Base-by-base conservation (phyloP, 371 early-diverging fungal species). In the Nematocida sp. region DNA sequence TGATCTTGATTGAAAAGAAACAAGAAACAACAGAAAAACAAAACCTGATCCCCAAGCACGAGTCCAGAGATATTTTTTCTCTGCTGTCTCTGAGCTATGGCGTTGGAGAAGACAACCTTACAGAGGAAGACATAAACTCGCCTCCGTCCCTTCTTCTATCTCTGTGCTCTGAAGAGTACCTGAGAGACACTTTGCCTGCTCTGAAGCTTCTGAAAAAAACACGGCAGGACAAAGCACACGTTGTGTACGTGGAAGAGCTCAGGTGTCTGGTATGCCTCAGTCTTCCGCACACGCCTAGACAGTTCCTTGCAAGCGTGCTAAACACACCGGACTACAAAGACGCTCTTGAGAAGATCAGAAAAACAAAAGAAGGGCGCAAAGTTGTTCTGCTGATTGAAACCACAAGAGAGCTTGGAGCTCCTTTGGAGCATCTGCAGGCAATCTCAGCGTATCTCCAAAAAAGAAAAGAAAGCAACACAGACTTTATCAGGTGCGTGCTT, bases 311-410 rank as follows among this genome's bases (percentile, higher is more conserved):
- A 27, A 38, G 56, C 19, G 36, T 70, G n/a, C 27, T 17, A 34
- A 27, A 27, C 25, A 31, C 21, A 17, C 23, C 29, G 3, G 36
- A 70, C 49, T 70, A 27, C 46, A 58, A 0, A 19, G 74, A 43
- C 13, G 48, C 34, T 25, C 19, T 36, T 1, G 49, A 46, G 31
- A 50, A 29, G 32, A 31, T 70, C 4, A 31, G 23, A 34, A 50
- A 48, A 19, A 17, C 27, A 34, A 56, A 57, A 23, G 40, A 38
- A 29, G 74, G 32, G 4, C 41, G 37, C 25, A 62, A 70, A 49
- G 2, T 70, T 43, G 74, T 70, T 2, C 5, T 70, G 38, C 13
- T 70, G n/a, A 21, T 60, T 17, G 74, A 70, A 57, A 70, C 57
- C 23, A 70, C 74, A 27, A 11, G 74, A 19, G 46, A 50, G 37